A percentile compares a stretch with the other conserved stretches of the same genome.
phyloP scores from a whole-genome alignment of 2,329 filamentous ascomycete species.

The Juglanconis juglandina region DNA sequence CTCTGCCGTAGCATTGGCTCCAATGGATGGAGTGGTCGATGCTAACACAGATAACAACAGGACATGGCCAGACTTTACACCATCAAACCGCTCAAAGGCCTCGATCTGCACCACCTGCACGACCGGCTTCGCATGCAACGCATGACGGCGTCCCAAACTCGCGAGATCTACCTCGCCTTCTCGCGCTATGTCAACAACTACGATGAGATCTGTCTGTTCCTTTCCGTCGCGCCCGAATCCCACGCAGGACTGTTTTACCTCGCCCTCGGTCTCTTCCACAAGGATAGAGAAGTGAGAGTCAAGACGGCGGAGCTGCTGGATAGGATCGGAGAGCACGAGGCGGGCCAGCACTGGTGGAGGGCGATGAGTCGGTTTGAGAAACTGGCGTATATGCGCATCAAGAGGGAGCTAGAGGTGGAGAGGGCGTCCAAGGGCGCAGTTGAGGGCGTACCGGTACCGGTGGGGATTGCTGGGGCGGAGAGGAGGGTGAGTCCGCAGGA shows the following conservation, averaged over 20 bases:
- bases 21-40: background rate
- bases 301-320: conserved; percentile 77
- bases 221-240: conserved; percentile 78
- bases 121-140: conserved; percentile 83
- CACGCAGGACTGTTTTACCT: conserved; percentile 90
- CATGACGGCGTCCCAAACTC: conserved; percentile 70
- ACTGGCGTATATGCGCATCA: conserved; percentile 76
- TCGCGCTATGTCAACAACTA: conserved; percentile 73
- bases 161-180: conserved; percentile 81
- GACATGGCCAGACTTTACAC: conserved; percentile 64
- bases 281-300: conserved; percentile 72
- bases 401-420: conserved; percentile 60
- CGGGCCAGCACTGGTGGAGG: conserved; percentile 89
- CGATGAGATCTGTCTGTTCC: conserved; percentile 78
- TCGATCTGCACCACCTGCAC: conserved; percentile 89
- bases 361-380: conserved; percentile 84
- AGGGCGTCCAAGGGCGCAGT: conserved; percentile 42
- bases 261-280: conserved; percentile 87
- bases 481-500: conserved; percentile 28
- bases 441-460: conserved; percentile 33
- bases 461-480: conserved; percentile 17
- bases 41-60: conserved; percentile 38
- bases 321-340: conserved; percentile 79
- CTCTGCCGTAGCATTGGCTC: conserved; percentile 28
- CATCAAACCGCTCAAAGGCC: conserved; percentile 66